phyloP scores from a whole-genome alignment of 2,329 filamentous ascomycete species.

The Ambrosiella cleistominuta region DNA sequence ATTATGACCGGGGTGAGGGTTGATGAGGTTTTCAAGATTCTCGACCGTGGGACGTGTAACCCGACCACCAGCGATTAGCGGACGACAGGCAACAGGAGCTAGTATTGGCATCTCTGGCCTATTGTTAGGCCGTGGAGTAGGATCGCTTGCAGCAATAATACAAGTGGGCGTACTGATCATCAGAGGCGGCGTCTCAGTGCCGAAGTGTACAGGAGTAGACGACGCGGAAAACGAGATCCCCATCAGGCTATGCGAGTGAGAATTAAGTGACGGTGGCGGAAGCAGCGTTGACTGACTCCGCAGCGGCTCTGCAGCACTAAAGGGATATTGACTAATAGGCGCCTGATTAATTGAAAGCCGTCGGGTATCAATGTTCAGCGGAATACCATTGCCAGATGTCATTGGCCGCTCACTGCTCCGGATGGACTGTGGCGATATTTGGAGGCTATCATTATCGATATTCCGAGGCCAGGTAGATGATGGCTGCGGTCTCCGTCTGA shows the following conservation, averaged over 20 bases:
- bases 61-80: conserved; percentile 22
- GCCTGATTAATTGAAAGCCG: neutral
- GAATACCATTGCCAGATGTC: neutral
- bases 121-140: conserved; percentile 14
- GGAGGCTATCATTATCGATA: neutral
- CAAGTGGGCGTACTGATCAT: conserved; percentile 44
- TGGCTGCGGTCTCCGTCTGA: neutral
- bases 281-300: conserved; percentile 6
- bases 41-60: conserved; percentile 30
- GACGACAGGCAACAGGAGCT: conserved; percentile 35
- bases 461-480: neutral
- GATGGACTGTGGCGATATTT: neutral
- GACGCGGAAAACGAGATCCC: conserved; percentile 1
- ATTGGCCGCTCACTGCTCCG: neutral
- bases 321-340: neutral
- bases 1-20: conserved; percentile 14
- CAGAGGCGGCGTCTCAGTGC: conserved; percentile 22
- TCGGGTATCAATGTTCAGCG: neutral
- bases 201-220: neutral
- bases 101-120: conserved; percentile 29
- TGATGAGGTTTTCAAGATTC: conserved; percentile 38
- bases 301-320: conserved; percentile 3
- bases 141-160: conserved; percentile 21
- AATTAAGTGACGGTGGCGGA: neutral
- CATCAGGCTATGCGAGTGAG: conserved; percentile 3